These are phyloP conservation scores for Citrus australasica DNA, from an alignment of 345 rosid genomes.

Conservation along the genomic window DNA sequence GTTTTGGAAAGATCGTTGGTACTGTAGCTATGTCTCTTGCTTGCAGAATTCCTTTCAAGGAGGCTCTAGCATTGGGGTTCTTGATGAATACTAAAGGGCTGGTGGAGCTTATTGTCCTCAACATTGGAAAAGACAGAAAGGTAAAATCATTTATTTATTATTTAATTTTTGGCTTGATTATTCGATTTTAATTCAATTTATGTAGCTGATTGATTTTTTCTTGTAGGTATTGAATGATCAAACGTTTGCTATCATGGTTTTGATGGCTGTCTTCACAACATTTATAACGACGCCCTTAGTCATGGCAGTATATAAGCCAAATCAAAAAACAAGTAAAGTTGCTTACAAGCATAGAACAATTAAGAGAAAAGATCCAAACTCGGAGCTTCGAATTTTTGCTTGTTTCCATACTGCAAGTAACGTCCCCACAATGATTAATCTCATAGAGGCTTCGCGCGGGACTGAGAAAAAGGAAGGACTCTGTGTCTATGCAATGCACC, in stretches of 20 bases:
- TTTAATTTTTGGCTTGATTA: not conserved
- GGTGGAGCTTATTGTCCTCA: constrained; percentile 88
- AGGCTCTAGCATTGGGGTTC: constrained; percentile 60
- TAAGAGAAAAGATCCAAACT: constrained; percentile 32
- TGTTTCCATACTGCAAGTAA: constrained; percentile 59
- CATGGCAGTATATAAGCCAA: constrained; percentile 62
- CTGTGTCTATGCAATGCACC: constrained; percentile 85
- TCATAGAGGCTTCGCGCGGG: constrained; percentile 83
- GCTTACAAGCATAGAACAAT: constrained; percentile 51
- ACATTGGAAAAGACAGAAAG: constrained; percentile 78
- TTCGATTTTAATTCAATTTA: not conserved
- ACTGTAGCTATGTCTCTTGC: constrained; percentile 50
- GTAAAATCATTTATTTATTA: constrained; percentile 14
- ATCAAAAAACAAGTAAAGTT: constrained; percentile 22
- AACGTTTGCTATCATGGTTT: constrained; percentile 71
- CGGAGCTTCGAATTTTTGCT: constrained; percentile 49
- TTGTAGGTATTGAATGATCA: constrained; percentile 76
- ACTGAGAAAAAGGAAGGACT: constrained; percentile 60
- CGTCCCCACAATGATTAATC: constrained; percentile 60
- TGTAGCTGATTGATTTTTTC: not conserved
- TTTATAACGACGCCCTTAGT: constrained; percentile 77
- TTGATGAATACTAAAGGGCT: constrained; percentile 82
- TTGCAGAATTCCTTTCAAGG: constrained; percentile 46
- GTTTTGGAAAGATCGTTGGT: constrained; percentile 71
- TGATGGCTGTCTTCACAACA: constrained; percentile 83